Conservation (phyloP, 495 filamentous ascomycete genomes). For the Xylaria venustula region DNA sequence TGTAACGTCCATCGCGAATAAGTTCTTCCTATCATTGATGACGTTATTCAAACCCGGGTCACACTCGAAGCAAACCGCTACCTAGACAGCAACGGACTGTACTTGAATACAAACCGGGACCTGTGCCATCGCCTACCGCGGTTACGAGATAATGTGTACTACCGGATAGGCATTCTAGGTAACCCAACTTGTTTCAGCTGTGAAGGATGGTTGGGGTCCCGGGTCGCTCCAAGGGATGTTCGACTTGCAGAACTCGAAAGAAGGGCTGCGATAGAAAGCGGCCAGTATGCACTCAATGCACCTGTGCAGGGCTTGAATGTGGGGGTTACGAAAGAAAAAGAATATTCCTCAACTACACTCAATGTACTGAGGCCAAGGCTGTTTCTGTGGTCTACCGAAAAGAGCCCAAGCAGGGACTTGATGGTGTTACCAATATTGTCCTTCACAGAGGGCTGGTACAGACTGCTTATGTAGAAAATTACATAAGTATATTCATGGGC, state of each 20-base stretch:
- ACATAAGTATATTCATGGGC: slow-evolving; percentile 6
- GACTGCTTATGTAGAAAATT: slow-evolving; percentile 11
- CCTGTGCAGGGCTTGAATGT: slow-evolving; percentile 3
- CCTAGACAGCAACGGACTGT: too few species aligned
- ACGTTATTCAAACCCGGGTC: too few species aligned
- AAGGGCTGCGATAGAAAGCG: slow-evolving; percentile 13
- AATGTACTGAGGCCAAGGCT: background rate
- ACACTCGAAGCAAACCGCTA: too few species aligned
- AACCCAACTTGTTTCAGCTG: background rate
- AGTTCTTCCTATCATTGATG: too few species aligned
- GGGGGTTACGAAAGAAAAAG: slow-evolving; percentile 15
- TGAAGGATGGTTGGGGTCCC: slow-evolving; percentile 20
- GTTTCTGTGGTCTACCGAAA: slow-evolving; percentile 10
- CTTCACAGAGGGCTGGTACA: slow-evolving; percentile 4
- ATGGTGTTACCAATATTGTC: background rate
- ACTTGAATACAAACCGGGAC: too few species aligned
- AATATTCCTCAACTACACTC: slow-evolving; percentile 14
- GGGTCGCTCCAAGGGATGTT: slow-evolving; percentile 18
- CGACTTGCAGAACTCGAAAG: slow-evolving; percentile 17
- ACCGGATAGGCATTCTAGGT: background rate
- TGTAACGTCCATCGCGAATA: too few species aligned
- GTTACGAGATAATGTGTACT: background rate
- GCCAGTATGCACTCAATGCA: slow-evolving; percentile 12
- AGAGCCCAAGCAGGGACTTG: background rate
- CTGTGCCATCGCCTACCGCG: background rate